Conservation (phyloP, 768 basidiomycete genomes). For the Sarcodon sp. region DNA sequence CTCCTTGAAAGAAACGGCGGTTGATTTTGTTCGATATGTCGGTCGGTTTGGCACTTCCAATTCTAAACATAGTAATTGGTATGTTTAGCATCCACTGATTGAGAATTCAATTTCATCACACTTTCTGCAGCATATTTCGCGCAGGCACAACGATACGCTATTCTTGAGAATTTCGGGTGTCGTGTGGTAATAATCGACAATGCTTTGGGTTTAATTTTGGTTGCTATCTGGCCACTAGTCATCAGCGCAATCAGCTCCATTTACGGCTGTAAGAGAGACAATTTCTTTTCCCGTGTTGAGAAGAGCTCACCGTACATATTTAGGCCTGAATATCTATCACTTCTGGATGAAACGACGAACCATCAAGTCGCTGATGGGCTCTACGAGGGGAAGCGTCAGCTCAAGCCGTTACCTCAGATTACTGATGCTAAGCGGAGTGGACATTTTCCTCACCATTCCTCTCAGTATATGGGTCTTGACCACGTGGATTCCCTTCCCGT, state of each 20-base stretch:
- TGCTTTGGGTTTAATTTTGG: conserved; percentile 17
- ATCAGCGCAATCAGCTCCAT: conserved; percentile 13
- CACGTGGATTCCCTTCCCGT: conserved; percentile 9
- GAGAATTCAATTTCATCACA: background rate
- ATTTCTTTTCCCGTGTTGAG: background rate
- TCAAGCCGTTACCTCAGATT: conserved; percentile 30
- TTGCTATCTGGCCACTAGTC: conserved; percentile 14
- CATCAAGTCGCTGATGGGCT: conserved; percentile 20
- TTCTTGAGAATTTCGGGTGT: conserved; percentile 48
- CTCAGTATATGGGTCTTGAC: conserved; percentile 18
- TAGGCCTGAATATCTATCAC: conserved; percentile 13
- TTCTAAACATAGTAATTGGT: conserved; percentile 19
- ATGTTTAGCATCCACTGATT: conserved; percentile 5
- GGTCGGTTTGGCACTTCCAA: conserved; percentile 18
- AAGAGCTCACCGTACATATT: background rate
- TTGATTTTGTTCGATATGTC: conserved; percentile 17
- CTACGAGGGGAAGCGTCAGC: conserved; percentile 21
- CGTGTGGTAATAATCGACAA: conserved; percentile 26
- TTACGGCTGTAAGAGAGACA: conserved; percentile 18
- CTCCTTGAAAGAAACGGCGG: conserved; percentile 13
- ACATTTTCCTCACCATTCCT: conserved; percentile 18
- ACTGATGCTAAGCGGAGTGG: conserved; percentile 18
- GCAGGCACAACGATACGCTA: conserved; percentile 52
- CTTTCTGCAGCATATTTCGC: conserved; percentile 32
- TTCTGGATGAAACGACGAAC: conserved; percentile 15